Base-by-base conservation (phyloP, 106 monocot genomes). In the Dendrobium chrysotoxum region DNA sequence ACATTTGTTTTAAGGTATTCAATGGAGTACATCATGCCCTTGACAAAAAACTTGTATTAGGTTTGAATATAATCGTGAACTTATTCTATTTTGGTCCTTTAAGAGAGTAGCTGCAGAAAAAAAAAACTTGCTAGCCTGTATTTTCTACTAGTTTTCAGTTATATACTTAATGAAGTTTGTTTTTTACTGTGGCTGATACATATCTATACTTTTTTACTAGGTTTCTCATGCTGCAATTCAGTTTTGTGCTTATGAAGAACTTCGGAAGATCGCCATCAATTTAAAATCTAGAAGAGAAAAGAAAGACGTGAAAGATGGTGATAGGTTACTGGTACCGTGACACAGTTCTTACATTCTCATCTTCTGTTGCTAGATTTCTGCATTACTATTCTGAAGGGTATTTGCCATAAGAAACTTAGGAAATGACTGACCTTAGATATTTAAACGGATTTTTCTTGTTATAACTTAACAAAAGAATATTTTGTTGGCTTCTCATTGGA, bases 141-240 rank as follows among this genome's bases (percentile, higher is more conserved):
- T 61, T n/a, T 61, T 61, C 61, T 61, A 23, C 61, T n/a, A 20
- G 23, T 3, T 61, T 61, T 61, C 23, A 23, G 61, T 61, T n/a
- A 61, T 61, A 61, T n/a, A 23, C n/a, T 23, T 61, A 18, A 18
- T 57, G n/a, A 61, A n/a, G 61, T 61, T n/a, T 50, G 50, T 50
- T 50, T 42, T 30, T 4, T 70, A 31, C 70, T 35, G 70, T 70
- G 2, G 70, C 70, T 70, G 31, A 35, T 70, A 70, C 2, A 13
- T 70, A 16, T 70, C 31, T 35, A 70, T 13, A 7, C 3, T 16
- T 70, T 67, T 21, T 80, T 89, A 5, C 57, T 13, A 97, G 97
- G 97, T 97, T 82, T 91, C 94, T 74, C 97, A 97, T 86, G 97
- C 92, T 82, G 94, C 97, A 79, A 89, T 97, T 82, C 97, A 97